phyloP scores from a whole-genome alignment of 139 green algal genomes.

The Volvox reticuliferus region DNA sequence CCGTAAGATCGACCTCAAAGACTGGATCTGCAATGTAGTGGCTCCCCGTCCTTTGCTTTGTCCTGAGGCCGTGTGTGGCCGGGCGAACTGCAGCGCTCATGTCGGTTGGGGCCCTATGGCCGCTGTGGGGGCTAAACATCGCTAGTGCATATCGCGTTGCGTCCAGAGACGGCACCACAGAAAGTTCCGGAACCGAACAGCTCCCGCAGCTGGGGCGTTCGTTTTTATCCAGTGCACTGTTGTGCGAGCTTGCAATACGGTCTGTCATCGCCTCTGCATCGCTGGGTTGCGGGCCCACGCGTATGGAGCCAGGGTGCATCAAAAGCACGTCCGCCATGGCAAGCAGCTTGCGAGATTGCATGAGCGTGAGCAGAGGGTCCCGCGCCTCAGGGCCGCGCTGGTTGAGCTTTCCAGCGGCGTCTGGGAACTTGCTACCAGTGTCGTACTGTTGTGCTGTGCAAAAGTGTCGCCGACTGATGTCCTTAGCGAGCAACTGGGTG shows the following conservation, averaged over 20 bases:
- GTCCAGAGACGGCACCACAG: neutral
- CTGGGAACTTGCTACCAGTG: conserved; percentile 33
- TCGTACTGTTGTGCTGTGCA: neutral
- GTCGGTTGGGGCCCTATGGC: too few relatives aligned
- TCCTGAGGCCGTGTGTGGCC: too few relatives aligned
- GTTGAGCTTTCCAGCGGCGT: too few relatives aligned
- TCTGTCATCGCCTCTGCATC: neutral
- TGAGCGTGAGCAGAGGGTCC: neutral
- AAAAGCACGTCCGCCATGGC: neutral
- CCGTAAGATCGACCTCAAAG: too few relatives aligned
- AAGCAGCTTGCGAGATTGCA: neutral
- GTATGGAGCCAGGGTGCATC: neutral
- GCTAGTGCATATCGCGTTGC: conserved; percentile 14
- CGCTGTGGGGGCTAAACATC: neutral
- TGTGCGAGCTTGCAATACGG: neutral
- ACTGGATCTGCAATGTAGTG: too few relatives aligned
- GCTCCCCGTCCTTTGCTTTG: too few relatives aligned
- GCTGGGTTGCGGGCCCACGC: neutral
- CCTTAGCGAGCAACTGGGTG: neutral
- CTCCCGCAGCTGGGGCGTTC: neutral
- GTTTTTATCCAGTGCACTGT: neutral
- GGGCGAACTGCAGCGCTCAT: too few relatives aligned
- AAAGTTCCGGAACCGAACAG: neutral
- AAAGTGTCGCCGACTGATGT: conserved; percentile 36
- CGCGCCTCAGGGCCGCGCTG: neutral